Evolutionary conservation across 352 stramenopile species (phyloP), one percentile per base, ranked within the genome.

Genomic region (Globisporangium paddicum): DNA sequence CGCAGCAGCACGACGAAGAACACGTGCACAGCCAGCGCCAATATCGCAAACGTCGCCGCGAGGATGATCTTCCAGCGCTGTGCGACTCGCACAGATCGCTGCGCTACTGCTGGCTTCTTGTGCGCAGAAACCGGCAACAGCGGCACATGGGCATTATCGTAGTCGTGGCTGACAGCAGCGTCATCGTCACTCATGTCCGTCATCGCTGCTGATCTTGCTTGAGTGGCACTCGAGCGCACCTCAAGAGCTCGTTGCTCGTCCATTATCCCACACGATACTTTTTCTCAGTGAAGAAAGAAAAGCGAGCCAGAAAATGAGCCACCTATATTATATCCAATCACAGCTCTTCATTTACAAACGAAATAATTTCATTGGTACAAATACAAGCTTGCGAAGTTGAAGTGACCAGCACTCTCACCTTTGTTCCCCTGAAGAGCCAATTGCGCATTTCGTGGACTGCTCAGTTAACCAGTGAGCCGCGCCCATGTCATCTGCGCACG

Each of bases 1-100:
- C 74, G 67, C 50, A 94, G 61, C 51, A 84, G 62, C 35, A 72
- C 62, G 42, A 90, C 77, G 40, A 89, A 92, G 56, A 82, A 45
- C 2, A 90, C 48, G 58, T 93, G 80, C 16, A 87, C 62, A 5
- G 76, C 57, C 41, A 90, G 55, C 13, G 87, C 37, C 56, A 53
- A 40, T 50, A 48, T 25, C 34, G 79, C 38, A 23, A 82, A 59
- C 10, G 47, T 44, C 1, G 52, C 49, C 3, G 62, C 59, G n/a
- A 58, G 64, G n/a, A n/a, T n/a, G 16, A 83, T 54, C 53, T 58
- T 67, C 53, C 46, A 58, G 45, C 30, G 37, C 8, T 50, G 53
- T 10, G 35, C 30, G 19, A 18, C 30, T 21, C 26, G 19, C 30
- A 21, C 21, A 19, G 37, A 42, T n/a, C 40, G n/a, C 13, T 38